Base-by-base conservation (phyloP, 345 rosid genomes). In the Pistacia atlantica region DNA sequence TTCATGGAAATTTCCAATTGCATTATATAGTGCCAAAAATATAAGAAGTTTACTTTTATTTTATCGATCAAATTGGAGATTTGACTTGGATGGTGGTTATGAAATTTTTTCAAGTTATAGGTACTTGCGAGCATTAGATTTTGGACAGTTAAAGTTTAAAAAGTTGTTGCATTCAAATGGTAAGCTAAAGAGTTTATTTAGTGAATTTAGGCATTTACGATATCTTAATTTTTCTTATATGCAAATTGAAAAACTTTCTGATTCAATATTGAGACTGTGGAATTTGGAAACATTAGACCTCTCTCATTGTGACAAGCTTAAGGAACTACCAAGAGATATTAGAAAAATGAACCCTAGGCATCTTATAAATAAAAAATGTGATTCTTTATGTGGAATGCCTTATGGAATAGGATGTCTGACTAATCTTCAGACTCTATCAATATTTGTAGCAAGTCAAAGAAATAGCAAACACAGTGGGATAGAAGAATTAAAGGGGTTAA, bases 281-380 rank as follows among this genome's bases (percentile, higher is more conserved):
- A 77, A 77, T 52, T 61, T 77, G 80, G 38, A 77, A 38, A 48
- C 48, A 35, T 25, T 66, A 25, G 64, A 63, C 13, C 69, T 74
- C 18, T 74, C 69, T 64, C 31, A 54, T 18, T 74, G 77, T 46
- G 25, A 28, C 1, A n/a, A 51, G 48, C 77, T 63, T 46, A 31
- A 8, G 63, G 63, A 64, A 49, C 54, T 75, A 60, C 71, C 71
- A 49, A 37, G 38, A 37, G 38, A 16, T n/a, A 4, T 12, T 51
- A 51, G 13, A 51, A 51, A 51, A 51, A 12, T 51, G 17, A 51
- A 51, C 65, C 66, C 67, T 1, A 56, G 57, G 45, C 66, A 67
- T 67, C 42, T 74, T 22, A 33, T 49, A 31, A 38, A 66, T 7
- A 4, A 38, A 33, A 55, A 64, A 6, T 66, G 72, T 57, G 31